phyloP scores from a whole-genome alignment of 2,329 filamentous ascomycete genomes.

The Camillea tinctor region DNA sequence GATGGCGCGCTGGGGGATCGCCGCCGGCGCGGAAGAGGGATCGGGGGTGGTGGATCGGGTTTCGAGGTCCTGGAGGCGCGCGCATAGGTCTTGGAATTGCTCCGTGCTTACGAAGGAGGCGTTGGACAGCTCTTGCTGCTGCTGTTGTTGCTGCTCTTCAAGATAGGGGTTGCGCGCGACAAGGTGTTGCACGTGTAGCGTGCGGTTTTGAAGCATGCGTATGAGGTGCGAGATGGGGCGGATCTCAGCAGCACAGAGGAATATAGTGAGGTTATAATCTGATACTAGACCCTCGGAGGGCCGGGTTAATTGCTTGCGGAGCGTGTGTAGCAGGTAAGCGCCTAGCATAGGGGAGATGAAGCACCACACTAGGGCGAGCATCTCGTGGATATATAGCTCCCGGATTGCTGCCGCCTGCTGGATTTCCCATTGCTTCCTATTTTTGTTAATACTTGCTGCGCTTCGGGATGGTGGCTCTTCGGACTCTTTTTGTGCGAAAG shows the following conservation, averaged over 20 bases:
- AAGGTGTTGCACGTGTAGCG: conserved; percentile 75
- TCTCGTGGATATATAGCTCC: conserved; percentile 74
- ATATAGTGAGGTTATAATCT: conserved; percentile 90
- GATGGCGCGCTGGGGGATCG: conserved; percentile 37
- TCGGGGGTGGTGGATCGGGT: conserved; percentile 22
- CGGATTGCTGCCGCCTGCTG: conserved; percentile 43
- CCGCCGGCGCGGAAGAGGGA: conserved; percentile 17
- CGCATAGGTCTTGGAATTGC: conserved; percentile 56
- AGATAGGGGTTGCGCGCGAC: conserved; percentile 54
- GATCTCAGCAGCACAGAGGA: conserved; percentile 82
- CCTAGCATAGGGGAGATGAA: conserved; percentile 76
- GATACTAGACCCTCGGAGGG: conserved; percentile 86
- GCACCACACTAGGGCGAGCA: conserved; percentile 72
- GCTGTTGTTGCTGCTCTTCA: conserved; percentile 26
- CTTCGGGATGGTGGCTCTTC: conserved; percentile 4
- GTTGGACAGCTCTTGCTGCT: too few relatives aligned
- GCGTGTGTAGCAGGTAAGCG: conserved; percentile 80
- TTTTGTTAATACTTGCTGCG: background rate
- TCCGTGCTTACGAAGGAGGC: conserved; percentile 31
- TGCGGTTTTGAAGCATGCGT: conserved; percentile 75
- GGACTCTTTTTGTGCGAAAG: conserved; percentile 22
- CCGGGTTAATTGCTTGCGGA: conserved; percentile 76
- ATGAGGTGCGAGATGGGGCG: conserved; percentile 80
- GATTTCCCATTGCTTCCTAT: conserved; percentile 21
- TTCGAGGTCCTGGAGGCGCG: conserved; percentile 70